Evolutionary conservation across 805 yeast species (phyloP).

Genomic region (Yamadazyma olivae): DNA sequence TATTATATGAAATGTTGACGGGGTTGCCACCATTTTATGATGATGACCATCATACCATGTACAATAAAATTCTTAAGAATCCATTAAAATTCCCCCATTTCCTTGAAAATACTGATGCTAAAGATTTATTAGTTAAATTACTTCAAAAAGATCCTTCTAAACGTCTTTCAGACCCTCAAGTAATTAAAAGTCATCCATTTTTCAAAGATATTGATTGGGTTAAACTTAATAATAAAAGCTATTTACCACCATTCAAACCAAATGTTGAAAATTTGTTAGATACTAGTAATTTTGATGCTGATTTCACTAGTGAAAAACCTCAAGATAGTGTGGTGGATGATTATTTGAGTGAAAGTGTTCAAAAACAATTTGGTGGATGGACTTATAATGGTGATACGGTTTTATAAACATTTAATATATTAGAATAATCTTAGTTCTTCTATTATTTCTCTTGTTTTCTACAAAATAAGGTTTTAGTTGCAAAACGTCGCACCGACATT

Average conservation of each 20-base stretch:
- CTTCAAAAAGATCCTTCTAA: constrained; percentile 81
- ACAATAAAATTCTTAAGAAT: constrained; percentile 85
- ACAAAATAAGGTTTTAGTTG: no score
- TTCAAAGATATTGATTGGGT: constrained; percentile 90
- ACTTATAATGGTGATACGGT: constrained; percentile 72
- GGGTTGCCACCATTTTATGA: constrained; percentile 97
- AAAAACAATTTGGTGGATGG: constrained; percentile 98
- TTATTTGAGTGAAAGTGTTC: constrained; percentile 89
- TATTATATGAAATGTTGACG: constrained; percentile 92
- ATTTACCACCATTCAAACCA: constrained; percentile 95
- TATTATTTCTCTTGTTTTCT: neutral
- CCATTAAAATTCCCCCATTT: constrained; percentile 86
- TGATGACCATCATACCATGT: constrained; percentile 90
- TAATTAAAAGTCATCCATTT: constrained; percentile 80
- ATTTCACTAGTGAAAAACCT: constrained; percentile 89
- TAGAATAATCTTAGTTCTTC: neutral
- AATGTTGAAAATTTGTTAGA: constrained; percentile 81
- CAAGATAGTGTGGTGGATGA: constrained; percentile 95
- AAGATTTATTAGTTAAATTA: constrained; percentile 69
- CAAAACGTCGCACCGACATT: no score
- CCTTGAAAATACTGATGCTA: constrained; percentile 77
- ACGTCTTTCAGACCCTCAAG: constrained; percentile 79
- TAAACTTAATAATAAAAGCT: constrained; percentile 76
- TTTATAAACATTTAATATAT: neutral
- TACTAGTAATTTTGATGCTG: constrained; percentile 90